Evolutionary conservation across 148 eudicot genomes (phyloP).

Genomic region (Camellia lanceoleosa): DNA sequence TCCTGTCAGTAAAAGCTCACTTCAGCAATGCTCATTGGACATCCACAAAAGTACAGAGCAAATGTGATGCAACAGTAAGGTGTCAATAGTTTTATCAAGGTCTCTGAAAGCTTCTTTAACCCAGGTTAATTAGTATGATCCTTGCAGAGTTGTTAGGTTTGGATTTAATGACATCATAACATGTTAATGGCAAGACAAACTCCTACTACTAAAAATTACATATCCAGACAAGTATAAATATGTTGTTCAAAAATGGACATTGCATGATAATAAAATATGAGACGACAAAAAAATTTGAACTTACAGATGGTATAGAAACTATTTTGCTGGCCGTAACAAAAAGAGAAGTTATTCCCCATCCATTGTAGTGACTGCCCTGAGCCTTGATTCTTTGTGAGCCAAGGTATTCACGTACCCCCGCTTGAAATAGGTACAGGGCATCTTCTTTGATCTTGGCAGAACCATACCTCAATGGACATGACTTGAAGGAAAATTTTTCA

Average conservation of each 20-base stretch:
- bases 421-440: constrained; percentile 61
- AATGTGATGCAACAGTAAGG: background rate
- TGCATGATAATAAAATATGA: too few relatives aligned
- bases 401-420: constrained; percentile 74
- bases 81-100: background rate
- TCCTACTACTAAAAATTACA: background rate
- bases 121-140: background rate
- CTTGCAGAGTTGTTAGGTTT: background rate
- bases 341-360: constrained; percentile 78
- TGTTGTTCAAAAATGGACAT: background rate
- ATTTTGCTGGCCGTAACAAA: constrained; percentile 87
- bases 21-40: too few relatives aligned
- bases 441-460: constrained; percentile 76
- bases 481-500: constrained; percentile 88
- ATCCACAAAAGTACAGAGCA: background rate
- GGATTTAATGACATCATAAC: background rate
- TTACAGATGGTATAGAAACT: constrained; percentile 65
- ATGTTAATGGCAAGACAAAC: background rate
- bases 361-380: constrained; percentile 36
- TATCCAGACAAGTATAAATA: background rate
- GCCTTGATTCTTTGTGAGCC: constrained; percentile 32
- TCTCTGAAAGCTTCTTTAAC: background rate
- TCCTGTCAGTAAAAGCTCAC: background rate
- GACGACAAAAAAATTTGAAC: constrained; percentile 22
- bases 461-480: constrained; percentile 86